These are phyloP conservation scores for Vitis hybrid DNA, from an alignment of 177 flowering plant species.

Conservation along the genomic window DNA sequence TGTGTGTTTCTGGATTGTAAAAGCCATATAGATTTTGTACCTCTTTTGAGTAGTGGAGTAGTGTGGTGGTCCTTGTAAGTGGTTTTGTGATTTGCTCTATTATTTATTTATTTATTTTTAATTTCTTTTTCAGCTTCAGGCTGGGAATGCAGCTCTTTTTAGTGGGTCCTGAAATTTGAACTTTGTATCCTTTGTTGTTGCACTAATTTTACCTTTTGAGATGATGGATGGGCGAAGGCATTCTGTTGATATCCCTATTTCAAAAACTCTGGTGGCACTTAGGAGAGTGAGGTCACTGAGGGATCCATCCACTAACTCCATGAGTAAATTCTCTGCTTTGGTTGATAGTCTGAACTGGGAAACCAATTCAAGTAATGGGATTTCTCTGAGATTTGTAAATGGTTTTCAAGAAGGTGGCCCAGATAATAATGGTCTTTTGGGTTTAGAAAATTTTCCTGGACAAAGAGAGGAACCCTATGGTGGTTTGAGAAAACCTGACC, in stretches of 20 bases:
- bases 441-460: constrained; percentile 18
- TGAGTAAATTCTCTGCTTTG: constrained; percentile 59
- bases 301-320: constrained; percentile 84
- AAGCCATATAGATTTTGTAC: not conserved
- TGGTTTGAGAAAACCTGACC: constrained; percentile 15
- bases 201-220: not conserved
- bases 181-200: not conserved
- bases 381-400: constrained; percentile 44
- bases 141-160: constrained; percentile 6
- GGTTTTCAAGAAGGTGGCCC: constrained; percentile 19
- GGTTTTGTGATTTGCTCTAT: constrained; percentile 7
- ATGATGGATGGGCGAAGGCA: constrained; percentile 79
- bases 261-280: constrained; percentile 75
- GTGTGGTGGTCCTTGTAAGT: not conserved
- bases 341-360: constrained; percentile 73
- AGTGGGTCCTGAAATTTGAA: constrained; percentile 8
- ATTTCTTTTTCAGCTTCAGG: constrained; percentile 11
- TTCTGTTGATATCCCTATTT: constrained; percentile 84
- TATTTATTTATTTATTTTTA: no score
- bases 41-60: not conserved
- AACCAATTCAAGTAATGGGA: constrained; percentile 57
- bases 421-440: constrained; percentile 17
- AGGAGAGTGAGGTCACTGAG: constrained; percentile 88
- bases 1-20: not conserved
- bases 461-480: constrained; percentile 22